These are phyloP conservation scores for Cladosporium sp. DNA, from an alignment of 2,329 filamentous ascomycete genomes.

Conservation along the genomic window DNA sequence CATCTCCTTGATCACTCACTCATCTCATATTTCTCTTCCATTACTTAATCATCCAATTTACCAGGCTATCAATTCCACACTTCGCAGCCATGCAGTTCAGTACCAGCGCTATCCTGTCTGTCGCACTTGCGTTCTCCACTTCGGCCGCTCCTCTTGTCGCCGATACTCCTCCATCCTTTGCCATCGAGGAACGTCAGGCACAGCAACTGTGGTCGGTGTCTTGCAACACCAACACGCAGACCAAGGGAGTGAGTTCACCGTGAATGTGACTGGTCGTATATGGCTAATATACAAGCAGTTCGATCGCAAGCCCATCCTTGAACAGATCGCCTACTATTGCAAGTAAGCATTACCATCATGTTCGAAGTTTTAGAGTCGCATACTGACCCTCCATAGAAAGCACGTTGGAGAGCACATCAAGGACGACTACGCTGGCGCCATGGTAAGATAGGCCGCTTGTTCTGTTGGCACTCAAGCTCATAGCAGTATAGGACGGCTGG, in stretches of 20 bases:
- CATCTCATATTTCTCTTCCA: background rate
- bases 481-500: background rate
- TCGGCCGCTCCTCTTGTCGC: background rate
- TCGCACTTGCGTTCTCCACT: background rate
- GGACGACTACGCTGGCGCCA: background rate
- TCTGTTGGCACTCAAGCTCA: background rate
- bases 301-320: background rate
- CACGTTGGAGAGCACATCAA: background rate
- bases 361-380: too few species aligned
- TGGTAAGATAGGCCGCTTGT: background rate
- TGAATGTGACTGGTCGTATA: too few species aligned
- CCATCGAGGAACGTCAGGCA: background rate
- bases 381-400: background rate
- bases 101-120: background rate
- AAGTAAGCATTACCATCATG: background rate
- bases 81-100: background rate
- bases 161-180: background rate
- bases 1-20: background rate
- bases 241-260: background rate
- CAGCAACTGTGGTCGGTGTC: background rate
- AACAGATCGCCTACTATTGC: background rate
- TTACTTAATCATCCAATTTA: background rate
- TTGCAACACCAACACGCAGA: background rate
- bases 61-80: background rate
- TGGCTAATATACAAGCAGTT: background rate